Evolutionary conservation across 148 eudicot genomes (phyloP), one percentile per base, ranked within the genome.

Genomic region (Vaccinium darrowii): DNA sequence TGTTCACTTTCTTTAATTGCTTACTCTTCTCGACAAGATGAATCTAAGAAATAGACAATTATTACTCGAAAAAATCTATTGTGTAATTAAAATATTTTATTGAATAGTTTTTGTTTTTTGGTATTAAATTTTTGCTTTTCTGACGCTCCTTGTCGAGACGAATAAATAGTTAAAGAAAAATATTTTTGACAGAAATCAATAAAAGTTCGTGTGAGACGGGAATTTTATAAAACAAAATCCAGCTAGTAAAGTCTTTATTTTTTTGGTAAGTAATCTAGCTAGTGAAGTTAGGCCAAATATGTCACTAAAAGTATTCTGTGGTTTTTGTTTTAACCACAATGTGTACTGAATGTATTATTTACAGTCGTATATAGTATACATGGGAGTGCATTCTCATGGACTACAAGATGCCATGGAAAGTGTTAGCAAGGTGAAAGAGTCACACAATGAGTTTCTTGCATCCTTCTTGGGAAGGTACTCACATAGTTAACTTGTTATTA

Each of bases 291-390:
- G 47, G 47, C 7, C 56, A 10, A 53, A 53, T 53, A 13, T 53
- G 56, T 11, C 11, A 9, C 56, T 10, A 10, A 53, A 9, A 53
- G 2, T 53, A 53, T 10, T 53, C 56, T 53, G 39, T 2, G 11
- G 8, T 2, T 8, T 53, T 53, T 53, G 14, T 53, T 53, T 53
- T 53, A 36, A 36, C 39, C 39, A 36, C 36, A 67, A 27, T 43
- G 47, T 43, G 47, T 43, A 43, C 47, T 43, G 14, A 39, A 18
- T 21, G 13, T 19, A 47, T 47, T 19, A 19, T 10, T 39, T 13
- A 57, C 62, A 94, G 95, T 62, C 94, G 18, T 94, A 92, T 54
- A 74, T 94, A 54, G 95, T 94, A 84, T 94, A 94, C 87, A 87
- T 93, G 92, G 95, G 98, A 73, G 92, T 79, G 23, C 92, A 91